Conservation (phyloP, 805 yeast genomes). For the Starmera amethionina region DNA sequence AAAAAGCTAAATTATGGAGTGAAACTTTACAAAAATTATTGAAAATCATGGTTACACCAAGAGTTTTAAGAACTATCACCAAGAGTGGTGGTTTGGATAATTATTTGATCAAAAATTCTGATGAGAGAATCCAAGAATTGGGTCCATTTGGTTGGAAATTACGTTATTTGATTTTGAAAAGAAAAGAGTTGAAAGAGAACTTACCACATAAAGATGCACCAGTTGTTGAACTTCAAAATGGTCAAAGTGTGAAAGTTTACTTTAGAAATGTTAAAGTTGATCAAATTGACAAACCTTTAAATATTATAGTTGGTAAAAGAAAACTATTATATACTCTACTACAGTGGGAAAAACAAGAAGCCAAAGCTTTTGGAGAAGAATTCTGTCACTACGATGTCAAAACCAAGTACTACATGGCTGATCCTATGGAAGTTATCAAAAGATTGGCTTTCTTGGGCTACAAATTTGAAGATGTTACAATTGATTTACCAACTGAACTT, state of each 20-base stretch:
- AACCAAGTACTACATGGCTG: slow-evolving; percentile 25
- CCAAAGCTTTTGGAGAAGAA: slow-evolving; percentile 31
- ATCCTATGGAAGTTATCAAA: slow-evolving; percentile 36
- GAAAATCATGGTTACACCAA: slow-evolving; percentile 57
- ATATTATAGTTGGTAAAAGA: slow-evolving; percentile 56
- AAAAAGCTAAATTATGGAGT: slow-evolving; percentile 72
- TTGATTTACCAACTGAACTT: neutral
- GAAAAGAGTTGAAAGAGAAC: slow-evolving; percentile 28
- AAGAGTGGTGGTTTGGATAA: slow-evolving; percentile 94
- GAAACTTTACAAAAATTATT: slow-evolving; percentile 52
- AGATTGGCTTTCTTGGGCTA: slow-evolving; percentile 26
- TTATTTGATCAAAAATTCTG: slow-evolving; percentile 75
- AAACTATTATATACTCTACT: slow-evolving; percentile 46
- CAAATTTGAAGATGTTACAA: neutral
- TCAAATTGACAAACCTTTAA: slow-evolving; percentile 31
- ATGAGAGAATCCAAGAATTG: slow-evolving; percentile 85
- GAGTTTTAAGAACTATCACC: slow-evolving; percentile 77
- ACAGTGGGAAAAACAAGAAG: slow-evolving; percentile 36
- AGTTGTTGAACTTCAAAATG: slow-evolving; percentile 21
- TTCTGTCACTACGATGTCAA: slow-evolving; percentile 42
- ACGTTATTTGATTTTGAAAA: slow-evolving; percentile 59
- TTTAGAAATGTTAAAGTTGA: slow-evolving; percentile 29
- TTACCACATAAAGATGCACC: slow-evolving; percentile 29
- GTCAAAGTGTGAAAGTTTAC: slow-evolving; percentile 32
- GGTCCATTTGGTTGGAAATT: slow-evolving; percentile 91